A percentile compares a stretch with the other conserved stretches of the same genome.
Evolutionary conservation across 1,139 yeast genomes (phyloP).

Genomic region (Hyphopichia wangnamkhiaoensis): DNA sequence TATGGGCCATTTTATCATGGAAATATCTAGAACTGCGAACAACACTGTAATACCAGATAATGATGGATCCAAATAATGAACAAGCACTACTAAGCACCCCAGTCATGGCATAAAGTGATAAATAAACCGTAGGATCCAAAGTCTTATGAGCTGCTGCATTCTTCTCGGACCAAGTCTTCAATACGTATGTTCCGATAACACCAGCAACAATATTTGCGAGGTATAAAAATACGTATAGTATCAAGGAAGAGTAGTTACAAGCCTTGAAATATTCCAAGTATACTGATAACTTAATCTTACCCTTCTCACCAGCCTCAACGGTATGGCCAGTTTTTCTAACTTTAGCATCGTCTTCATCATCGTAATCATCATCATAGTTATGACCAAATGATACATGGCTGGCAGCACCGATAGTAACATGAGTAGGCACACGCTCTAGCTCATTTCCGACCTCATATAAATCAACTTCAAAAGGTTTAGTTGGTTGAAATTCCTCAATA

Average conservation of each 20-base stretch:
- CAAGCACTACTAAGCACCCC: slow-evolving; percentile 30
- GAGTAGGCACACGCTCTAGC: slow-evolving; percentile 9
- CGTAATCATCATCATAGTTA: slow-evolving; percentile 14
- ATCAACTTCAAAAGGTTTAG: slow-evolving; percentile 8
- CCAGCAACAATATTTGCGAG: slow-evolving; percentile 20
- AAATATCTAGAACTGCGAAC: slow-evolving; percentile 34
- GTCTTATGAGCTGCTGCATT: slow-evolving; percentile 28
- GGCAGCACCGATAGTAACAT: slow-evolving; percentile 14
- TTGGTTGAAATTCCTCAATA: slow-evolving; percentile 7
- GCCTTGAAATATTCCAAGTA: slow-evolving; percentile 37
- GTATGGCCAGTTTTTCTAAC: slow-evolving; percentile 26
- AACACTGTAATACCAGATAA: slow-evolving; percentile 36
- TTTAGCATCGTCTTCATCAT: slow-evolving; percentile 15
- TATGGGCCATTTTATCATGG: slow-evolving; percentile 39
- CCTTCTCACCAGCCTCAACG: slow-evolving; percentile 31
- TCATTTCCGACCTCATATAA: slow-evolving; percentile 10
- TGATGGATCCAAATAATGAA: slow-evolving; percentile 26
- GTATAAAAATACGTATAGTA: slow-evolving; percentile 25
- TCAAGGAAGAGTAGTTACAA: slow-evolving; percentile 30
- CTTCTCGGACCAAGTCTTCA: slow-evolving; percentile 41
- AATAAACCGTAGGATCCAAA: slow-evolving; percentile 23
- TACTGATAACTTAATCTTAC: slow-evolving; percentile 33
- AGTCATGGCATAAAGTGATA: slow-evolving; percentile 25
- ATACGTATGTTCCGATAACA: slow-evolving; percentile 32
- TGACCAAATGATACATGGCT: slow-evolving; percentile 25